These are phyloP conservation scores for Hypoxylon sp. DNA, from an alignment of 2,329 filamentous ascomycete genomes.

Conservation along the genomic window DNA sequence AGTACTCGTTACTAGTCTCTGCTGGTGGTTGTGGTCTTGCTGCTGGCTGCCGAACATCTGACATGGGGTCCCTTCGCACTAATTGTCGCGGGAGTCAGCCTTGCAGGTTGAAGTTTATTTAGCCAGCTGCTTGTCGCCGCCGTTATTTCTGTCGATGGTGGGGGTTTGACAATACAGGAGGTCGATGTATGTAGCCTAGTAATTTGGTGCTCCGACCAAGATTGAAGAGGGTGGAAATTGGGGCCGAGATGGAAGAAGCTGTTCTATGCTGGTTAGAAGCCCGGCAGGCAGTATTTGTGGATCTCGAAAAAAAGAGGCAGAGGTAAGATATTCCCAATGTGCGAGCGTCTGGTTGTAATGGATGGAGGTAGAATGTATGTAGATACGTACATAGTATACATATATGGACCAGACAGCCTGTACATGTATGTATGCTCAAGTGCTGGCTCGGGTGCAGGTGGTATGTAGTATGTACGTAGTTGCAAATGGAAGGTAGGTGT, in stretches of 20 bases:
- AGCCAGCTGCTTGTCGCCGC: conserved; percentile 34
- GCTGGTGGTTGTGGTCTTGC: conserved; percentile 41
- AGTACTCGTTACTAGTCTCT: conserved; percentile 33
- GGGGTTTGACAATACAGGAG: conserved; percentile 40
- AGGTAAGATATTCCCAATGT: conserved; percentile 40
- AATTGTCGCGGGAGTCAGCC: conserved; percentile 48
- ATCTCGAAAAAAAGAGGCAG: conserved; percentile 36
- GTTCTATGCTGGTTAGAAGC: conserved; percentile 34
- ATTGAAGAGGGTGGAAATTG: conserved; percentile 39
- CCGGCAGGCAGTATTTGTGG: conserved; percentile 45
- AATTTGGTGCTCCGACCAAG: conserved; percentile 40
- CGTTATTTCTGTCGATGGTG: conserved; percentile 42
- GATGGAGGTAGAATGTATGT: conserved; percentile 20
- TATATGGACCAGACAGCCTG: conserved; percentile 18
- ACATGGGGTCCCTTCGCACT: conserved; percentile 46
- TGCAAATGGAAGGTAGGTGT: conserved; percentile 47
- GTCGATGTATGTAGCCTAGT: conserved; percentile 33
- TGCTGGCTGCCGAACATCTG: conserved; percentile 46
- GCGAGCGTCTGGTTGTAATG: conserved; percentile 28
- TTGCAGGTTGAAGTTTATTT: conserved; percentile 38
- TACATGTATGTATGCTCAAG: too few species aligned
- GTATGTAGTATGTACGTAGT: conserved; percentile 38
- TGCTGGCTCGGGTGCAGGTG: conserved; percentile 18
- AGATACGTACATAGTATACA: conserved; percentile 15
- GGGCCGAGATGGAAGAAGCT: conserved; percentile 37